phyloP scores from a whole-genome alignment of 768 basidiomycete genomes.

The Pleurotus ostreatus region DNA sequence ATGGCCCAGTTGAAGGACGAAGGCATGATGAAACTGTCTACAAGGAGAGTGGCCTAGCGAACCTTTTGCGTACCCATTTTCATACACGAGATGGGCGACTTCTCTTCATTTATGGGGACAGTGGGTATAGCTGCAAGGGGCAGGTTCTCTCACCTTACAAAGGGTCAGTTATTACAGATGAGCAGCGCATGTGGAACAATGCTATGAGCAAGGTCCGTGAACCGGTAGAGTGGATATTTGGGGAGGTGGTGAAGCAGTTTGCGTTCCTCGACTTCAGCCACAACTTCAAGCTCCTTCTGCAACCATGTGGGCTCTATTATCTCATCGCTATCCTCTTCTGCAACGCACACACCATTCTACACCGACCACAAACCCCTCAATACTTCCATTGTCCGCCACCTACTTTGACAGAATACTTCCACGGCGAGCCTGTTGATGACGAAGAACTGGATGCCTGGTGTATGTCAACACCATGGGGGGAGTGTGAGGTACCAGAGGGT shows the following conservation, averaged over 20 bases:
- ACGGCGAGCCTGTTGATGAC: slow-evolving; percentile 12
- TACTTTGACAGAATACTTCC: slow-evolving; percentile 12
- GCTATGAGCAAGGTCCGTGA: slow-evolving; percentile 16
- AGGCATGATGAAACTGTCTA: slow-evolving; percentile 15
- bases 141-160: slow-evolving; percentile 16
- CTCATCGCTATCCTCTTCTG: slow-evolving; percentile 11
- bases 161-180: slow-evolving; percentile 8
- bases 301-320: slow-evolving; percentile 14
- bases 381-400: slow-evolving; percentile 14
- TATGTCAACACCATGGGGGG: too few species aligned
- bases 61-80: slow-evolving; percentile 12
- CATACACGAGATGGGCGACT: slow-evolving; percentile 9
- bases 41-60: slow-evolving; percentile 11
- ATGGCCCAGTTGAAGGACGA: slow-evolving; percentile 14
- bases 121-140: background rate
- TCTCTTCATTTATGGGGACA: slow-evolving; percentile 15
- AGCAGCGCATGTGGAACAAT: slow-evolving; percentile 9
- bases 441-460: too few species aligned
- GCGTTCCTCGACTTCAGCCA: slow-evolving; percentile 12
- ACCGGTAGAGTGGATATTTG: slow-evolving; percentile 15
- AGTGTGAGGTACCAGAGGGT: too few species aligned
- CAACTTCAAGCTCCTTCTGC: slow-evolving; percentile 14
- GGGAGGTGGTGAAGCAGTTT: slow-evolving; percentile 13
- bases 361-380: slow-evolving; percentile 12
- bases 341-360: slow-evolving; percentile 14